A percentile compares a stretch with the other conserved stretches of the same genome.
Conservation (phyloP, 1,284 basidiomycete species). For the Chalciporus sp. region DNA sequence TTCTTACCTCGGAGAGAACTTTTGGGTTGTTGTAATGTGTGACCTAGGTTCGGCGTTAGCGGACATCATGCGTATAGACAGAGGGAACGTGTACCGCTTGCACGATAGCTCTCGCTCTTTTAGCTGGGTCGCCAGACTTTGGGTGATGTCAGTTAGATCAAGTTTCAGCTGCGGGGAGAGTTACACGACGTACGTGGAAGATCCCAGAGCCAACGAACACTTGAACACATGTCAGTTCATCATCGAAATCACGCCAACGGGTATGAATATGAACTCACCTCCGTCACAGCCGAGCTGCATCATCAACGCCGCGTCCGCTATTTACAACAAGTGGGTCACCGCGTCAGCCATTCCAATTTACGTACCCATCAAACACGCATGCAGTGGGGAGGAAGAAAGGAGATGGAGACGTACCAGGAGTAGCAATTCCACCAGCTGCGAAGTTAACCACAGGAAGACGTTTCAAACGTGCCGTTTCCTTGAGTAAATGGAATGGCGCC, state of each 20-base stretch:
- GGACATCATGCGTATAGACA: constrained; percentile 1
- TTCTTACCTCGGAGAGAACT: constrained; percentile 70
- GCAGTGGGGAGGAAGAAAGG: background rate
- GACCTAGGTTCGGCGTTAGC: constrained; percentile 47
- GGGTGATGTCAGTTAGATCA: constrained; percentile 11
- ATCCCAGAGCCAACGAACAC: constrained; percentile 96
- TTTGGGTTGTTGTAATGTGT: constrained; percentile 97
- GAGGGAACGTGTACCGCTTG: constrained; percentile 70
- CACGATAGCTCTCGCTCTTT: constrained; percentile 95
- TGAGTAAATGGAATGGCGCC: constrained; percentile 96
- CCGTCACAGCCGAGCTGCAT: constrained; percentile 99
- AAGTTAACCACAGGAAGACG: constrained; percentile 93
- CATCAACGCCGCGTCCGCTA: constrained; percentile 97
- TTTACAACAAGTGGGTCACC: background rate
- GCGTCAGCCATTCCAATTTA: background rate
- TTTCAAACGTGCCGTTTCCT: constrained; percentile 94
- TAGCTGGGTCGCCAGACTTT: constrained; percentile 91
- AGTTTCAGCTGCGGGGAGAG: constrained; percentile 2
- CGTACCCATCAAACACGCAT: background rate
- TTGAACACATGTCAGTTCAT: constrained; percentile 33
- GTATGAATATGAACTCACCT: constrained; percentile 53
- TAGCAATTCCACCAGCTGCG: constrained; percentile 96
- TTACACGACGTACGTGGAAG: constrained; percentile 69
- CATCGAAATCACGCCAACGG: constrained; percentile 6
- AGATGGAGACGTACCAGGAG: constrained; percentile 71